Evolutionary conservation across 1,284 basidiomycete species (phyloP).

Genomic region (Trametes pubescens): DNA sequence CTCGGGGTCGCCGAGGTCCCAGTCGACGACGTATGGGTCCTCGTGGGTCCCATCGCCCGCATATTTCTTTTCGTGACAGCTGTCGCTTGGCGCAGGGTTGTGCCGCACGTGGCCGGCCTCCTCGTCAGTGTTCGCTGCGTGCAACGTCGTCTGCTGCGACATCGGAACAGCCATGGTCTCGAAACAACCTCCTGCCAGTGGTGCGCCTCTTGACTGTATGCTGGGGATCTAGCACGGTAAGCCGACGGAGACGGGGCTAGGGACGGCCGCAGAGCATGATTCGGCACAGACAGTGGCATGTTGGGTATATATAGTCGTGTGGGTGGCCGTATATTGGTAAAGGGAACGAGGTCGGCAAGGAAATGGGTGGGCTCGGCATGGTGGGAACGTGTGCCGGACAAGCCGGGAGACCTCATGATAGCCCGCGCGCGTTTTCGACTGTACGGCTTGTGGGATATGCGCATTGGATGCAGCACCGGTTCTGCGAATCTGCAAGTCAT

Average conservation of each 20-base stretch:
- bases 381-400: constrained; percentile 3
- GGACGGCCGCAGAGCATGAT: neutral
- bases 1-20: constrained; percentile 61
- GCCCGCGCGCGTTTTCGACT: neutral
- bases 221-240: neutral
- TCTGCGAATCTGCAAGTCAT: no score
- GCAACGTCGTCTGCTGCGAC: constrained; percentile 31
- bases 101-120: constrained; percentile 4
- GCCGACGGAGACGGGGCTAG: neutral
- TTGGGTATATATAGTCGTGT: constrained; percentile 12
- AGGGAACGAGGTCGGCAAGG: constrained; percentile 6
- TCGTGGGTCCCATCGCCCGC: constrained; percentile 55
- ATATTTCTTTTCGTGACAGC: constrained; percentile 26
- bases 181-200: neutral
- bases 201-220: neutral
- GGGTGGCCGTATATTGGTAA: neutral
- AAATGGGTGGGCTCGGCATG: constrained; percentile 3
- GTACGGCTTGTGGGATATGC: neutral
- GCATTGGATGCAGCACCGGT: neutral
- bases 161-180: constrained; percentile 21
- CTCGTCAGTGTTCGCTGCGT: constrained; percentile 26
- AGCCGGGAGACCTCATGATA: constrained; percentile 9
- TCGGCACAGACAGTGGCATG: neutral
- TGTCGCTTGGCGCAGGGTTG: neutral
- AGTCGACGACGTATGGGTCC: constrained; percentile 65